Base-by-base conservation (phyloP, 208 protist species). In the Acanthamoeba rhysodes region DNA sequence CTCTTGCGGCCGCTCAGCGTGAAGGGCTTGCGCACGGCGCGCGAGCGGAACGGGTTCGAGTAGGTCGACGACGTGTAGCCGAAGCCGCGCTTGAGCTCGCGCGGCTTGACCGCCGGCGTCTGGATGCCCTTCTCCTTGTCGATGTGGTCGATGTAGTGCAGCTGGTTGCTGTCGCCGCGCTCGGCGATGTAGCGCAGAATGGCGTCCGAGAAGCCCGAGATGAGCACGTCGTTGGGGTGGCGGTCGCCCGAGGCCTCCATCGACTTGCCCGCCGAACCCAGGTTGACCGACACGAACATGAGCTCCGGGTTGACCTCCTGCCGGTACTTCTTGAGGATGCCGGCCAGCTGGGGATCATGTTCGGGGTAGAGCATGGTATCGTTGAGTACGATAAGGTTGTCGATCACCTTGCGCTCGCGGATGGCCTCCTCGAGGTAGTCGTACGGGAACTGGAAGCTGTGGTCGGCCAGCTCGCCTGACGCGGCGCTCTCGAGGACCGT, bases 111-210 rank as follows among this genome's bases (percentile, higher is more conserved):
- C 29, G 66, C 16, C n/a, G 55, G 66, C 24, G 24, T 80, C 41
- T 53, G 48, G 45, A 94, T 94, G n/a, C 78, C n/a, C 78, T 87
- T 87, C n/a, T 55, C 27, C 78, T 95, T 37, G 62, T 82, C 91
- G 91, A 95, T 95, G 37, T 91, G 32, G 24, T 95, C 94, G 45
- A 95, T 62, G 82, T 95, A 95, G 29, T 95, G 41, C 20, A 95
- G 94, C 84, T 95, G 94, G 24, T 85, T 85, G 94, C 90, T 91
- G 48, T 48, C 88, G 48, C 94, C 94, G 10, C 94, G 22, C 96
- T 99, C 98, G 45, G 98, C 99, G 48, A 99, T 97, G 94, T 99
- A 98, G 50, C 98, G 97, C 34, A 99, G 94, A 64, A 99, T 98
- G 45, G 97, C 93, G 41, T 99, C 98, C 90, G 96, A 98, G 95